Percentiles rank a stretch among this genome's conserved stretches.
These are phyloP conservation scores for Rhizopogon roseolus DNA, from an alignment of 768 basidiomycete genomes.

Conservation along the genomic window DNA sequence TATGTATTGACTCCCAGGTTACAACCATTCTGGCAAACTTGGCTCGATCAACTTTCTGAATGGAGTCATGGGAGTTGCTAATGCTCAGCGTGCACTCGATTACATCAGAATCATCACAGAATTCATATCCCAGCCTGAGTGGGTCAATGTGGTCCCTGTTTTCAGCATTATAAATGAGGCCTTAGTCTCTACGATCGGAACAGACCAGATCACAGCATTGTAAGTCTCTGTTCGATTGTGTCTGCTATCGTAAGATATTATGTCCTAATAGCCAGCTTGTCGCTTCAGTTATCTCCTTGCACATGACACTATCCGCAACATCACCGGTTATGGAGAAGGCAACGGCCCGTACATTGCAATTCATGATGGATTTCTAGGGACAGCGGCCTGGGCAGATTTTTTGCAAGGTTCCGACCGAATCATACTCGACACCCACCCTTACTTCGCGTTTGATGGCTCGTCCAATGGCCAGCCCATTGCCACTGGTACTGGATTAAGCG, in stretches of 20 bases:
- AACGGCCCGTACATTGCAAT: conserved; percentile 50
- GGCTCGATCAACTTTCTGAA: conserved; percentile 61
- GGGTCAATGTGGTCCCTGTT: conserved; percentile 54
- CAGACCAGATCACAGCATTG: conserved; percentile 53
- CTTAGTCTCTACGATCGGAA: conserved; percentile 46
- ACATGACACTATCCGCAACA: conserved; percentile 60
- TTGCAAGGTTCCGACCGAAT: conserved; percentile 55
- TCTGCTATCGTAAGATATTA: background rate
- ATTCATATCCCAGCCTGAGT: conserved; percentile 78
- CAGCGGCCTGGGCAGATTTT: conserved; percentile 42
- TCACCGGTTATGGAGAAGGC: conserved; percentile 73
- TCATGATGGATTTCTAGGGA: conserved; percentile 58
- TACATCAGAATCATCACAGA: conserved; percentile 72
- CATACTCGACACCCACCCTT: conserved; percentile 65
- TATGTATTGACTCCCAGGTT: conserved; percentile 28
- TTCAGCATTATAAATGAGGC: conserved; percentile 69
- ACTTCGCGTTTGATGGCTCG: conserved; percentile 53
- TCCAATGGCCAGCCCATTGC: conserved; percentile 30
- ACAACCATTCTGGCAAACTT: conserved; percentile 56
- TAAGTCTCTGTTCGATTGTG: conserved; percentile 26
- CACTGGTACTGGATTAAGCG: conserved; percentile 23
- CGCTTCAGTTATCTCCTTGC: conserved; percentile 47
- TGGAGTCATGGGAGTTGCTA: conserved; percentile 82
- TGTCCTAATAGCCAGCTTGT: background rate
- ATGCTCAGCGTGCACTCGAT: conserved; percentile 74